Evolutionary conservation across 352 stramenopile genomes (phyloP), one percentile per base, ranked within the genome.

Genomic region (Pythium rishiriense): DNA sequence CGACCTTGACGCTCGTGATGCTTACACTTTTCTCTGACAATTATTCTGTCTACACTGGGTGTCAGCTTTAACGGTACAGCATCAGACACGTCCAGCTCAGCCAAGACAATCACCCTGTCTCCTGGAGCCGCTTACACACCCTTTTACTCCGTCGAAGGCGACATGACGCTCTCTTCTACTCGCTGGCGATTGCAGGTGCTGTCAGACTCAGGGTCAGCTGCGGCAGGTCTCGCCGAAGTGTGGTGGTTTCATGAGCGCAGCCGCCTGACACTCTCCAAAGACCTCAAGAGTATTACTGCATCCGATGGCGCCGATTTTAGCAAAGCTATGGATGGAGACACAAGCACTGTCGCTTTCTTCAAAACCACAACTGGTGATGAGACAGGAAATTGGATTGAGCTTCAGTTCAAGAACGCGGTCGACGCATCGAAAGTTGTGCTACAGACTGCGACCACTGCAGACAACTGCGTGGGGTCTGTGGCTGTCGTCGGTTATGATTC

Each of bases 371-470:
- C 65, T 1, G 55, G 26, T 48, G 65, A 69, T 21, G 70, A 77
- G 4, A 41, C 43, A 0, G 66, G 66, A 0, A 69, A n/a, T 7
- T 74, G 65, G 62, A 67, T 77, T 28, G 70, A 77, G 21, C 26
- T 77, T 1, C 55, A 72, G 31, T 74, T 77, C 50, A 58, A 64
- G 11, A 55, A 7, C 6, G 15, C 65, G 15, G 62, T 77, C 12
- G 70, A 77, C 26, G 70, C 61, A 4, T 72, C 70, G 0, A 74
- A 74, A 46, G 58, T 77, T 14, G 45, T 71, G 17, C 0, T 77
- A 11, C 60, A 64, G 21, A 72, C 70, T 3, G 53, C 62, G 22
- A 25, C 47, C 10, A 63, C n/a, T 21, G n/a, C n/a, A 10, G 60
- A 49, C 11, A 71, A 72, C 21, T 71, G 66, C 43, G 43, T 77